Evolutionary conservation across 1,284 basidiomycete species (phyloP), one percentile per base, ranked within the genome.

Genomic region (Vanrija sp.): DNA sequence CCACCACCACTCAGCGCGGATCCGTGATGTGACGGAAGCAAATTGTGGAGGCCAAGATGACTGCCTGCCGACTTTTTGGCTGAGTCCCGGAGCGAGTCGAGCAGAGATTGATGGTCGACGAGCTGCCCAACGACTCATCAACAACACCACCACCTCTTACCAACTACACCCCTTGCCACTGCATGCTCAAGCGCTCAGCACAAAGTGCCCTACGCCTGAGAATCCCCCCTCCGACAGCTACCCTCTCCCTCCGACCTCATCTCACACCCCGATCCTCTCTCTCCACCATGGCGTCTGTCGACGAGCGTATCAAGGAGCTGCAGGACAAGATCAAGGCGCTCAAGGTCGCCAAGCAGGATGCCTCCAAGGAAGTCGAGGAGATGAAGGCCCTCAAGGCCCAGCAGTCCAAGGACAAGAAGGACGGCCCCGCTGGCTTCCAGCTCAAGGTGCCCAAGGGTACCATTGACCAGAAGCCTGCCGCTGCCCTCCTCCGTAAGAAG

Each of bases 391-490:
- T 77, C 45, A 76, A 76, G 57, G 61, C 65, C 0, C 62, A 60
- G 31, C 53, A 67, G 37, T 55, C 58, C 31, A 62, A 65, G 41
- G 60, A 65, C 16, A 71, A 65, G 53, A 69, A 69, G 56, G 63
- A 61, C 54, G 59, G 64, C 87, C 60, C 67, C 86, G 58, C 53
- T 22, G 65, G 57, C 18, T 69, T 70, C 54, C 59, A 63, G 46
- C 64, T 71, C 47, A 68, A 67, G 46, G 67, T 59, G 8, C 66
- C 64, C 18, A 72, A 98, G 87, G 95, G 96, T 37, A 98, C 96
- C 14, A 84, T 92, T 53, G 95, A 98, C 77, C 97, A 93, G 79
- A 88, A 90, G 53, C 91, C 95, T 6, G 82, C 84, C n/a, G 91
- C 96, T 69, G 96, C 96, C 83, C 85, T 88, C 69, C 85, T 96